A percentile compares a stretch with the other conserved stretches of the same genome.
Conservation (phyloP, 306 rosid species). For the Pyrus communis region DNA sequence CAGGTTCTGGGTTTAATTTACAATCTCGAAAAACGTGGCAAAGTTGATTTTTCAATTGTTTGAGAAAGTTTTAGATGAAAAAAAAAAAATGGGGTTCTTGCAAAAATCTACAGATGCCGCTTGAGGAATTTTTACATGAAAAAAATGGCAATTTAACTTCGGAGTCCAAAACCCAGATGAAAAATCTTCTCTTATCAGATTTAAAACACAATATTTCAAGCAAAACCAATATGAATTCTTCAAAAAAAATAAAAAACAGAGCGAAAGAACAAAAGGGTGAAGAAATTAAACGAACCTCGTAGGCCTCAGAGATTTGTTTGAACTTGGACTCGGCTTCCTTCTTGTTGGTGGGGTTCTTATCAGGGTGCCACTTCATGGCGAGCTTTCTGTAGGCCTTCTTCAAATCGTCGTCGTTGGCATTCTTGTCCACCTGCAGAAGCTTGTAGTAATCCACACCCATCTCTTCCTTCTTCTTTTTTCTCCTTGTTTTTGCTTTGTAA, state of each 20-base stretch:
- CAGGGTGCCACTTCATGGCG: conserved; percentile 98
- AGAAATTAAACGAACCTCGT: conserved; percentile 38
- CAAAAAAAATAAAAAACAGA: background rate
- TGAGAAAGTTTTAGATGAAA: background rate
- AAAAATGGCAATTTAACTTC: background rate
- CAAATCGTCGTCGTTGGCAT: conserved; percentile 65
- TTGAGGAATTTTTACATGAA: background rate
- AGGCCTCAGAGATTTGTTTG: conserved; percentile 85
- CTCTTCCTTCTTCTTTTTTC: background rate
- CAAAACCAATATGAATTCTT: background rate
- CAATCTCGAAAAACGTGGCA: background rate
- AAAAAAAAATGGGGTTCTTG: background rate
- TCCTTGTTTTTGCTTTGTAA: background rate
- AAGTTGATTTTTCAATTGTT: background rate
- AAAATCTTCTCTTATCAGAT: background rate
- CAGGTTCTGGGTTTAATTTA: background rate
- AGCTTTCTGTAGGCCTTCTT: conserved; percentile 85
- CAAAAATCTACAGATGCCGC: background rate
- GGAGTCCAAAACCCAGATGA: background rate
- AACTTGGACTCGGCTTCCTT: conserved; percentile 73
- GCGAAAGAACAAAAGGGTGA: background rate
- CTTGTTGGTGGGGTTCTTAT: conserved; percentile 72
- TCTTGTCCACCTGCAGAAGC: conserved; percentile 67
- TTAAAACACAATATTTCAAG: background rate
- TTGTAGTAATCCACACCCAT: conserved; percentile 86